Percentiles rank a stretch among this genome's conserved stretches.
These are phyloP conservation scores for Candida easanensis DNA, from an alignment of 805 yeast species.

Conservation along the genomic window DNA sequence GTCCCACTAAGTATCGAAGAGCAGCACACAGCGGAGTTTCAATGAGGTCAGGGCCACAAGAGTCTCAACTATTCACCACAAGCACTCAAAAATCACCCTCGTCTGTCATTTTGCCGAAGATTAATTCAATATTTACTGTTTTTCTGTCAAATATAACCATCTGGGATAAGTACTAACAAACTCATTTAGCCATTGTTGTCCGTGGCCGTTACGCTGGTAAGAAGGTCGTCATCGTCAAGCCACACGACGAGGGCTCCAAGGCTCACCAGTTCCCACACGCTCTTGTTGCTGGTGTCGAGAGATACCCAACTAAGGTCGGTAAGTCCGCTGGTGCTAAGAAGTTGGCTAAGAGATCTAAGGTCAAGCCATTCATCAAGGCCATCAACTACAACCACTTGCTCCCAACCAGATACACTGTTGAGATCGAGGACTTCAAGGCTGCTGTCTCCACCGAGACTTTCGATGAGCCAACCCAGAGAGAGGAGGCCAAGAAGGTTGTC, in stretches of 20 bases:
- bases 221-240: slow-evolving; percentile 98
- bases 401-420: slow-evolving; percentile 99
- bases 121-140: too few species aligned
- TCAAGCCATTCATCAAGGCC: slow-evolving; percentile 98
- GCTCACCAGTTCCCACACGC: slow-evolving; percentile 99
- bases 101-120: too few species aligned
- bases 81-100: background rate
- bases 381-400: slow-evolving; percentile 99
- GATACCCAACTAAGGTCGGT: slow-evolving; percentile 96
- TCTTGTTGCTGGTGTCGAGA: slow-evolving; percentile 98
- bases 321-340: slow-evolving; percentile 94
- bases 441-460: slow-evolving; percentile 91
- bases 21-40: too few species aligned
- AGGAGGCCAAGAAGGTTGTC: slow-evolving; percentile 98
- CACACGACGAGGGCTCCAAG: slow-evolving; percentile 98
- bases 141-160: background rate
- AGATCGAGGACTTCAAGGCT: slow-evolving; percentile 92
- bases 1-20: too few species aligned
- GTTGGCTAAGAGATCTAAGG: slow-evolving; percentile 94
- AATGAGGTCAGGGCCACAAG: too few species aligned
- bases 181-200: slow-evolving; percentile 73
- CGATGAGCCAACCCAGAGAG: slow-evolving; percentile 96
- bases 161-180: slow-evolving; percentile 3
- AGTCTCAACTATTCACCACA: too few species aligned
- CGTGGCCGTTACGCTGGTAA: slow-evolving; percentile 99